Percentiles rank a stretch among this genome's conserved stretches.
These are phyloP conservation scores for Hypoxylon crocopeplum DNA, from an alignment of 495 filamentous ascomycete species.

Conservation along the genomic window DNA sequence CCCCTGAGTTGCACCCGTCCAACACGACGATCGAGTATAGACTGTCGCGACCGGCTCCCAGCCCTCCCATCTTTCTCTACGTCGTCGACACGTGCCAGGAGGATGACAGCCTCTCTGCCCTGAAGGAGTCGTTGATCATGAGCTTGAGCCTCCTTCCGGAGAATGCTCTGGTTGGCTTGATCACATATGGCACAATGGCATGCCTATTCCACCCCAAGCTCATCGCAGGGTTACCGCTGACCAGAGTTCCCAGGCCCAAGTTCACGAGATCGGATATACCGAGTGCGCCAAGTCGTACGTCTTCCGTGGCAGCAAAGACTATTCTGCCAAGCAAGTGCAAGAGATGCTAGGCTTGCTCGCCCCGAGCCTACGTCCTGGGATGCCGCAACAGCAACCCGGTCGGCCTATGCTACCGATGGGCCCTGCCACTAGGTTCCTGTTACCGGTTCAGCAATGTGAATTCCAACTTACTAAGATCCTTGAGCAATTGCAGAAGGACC, in stretches of 20 bases:
- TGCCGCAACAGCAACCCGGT: slow-evolving; percentile 74
- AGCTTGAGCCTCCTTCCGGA: slow-evolving; percentile 93
- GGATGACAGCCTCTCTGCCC: slow-evolving; percentile 91
- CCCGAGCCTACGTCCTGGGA: slow-evolving; percentile 74
- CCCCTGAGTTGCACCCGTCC: slow-evolving; percentile 88
- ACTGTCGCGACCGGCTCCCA: slow-evolving; percentile 88
- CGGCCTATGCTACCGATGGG: slow-evolving; percentile 76
- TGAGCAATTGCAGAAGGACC: slow-evolving; percentile 96
- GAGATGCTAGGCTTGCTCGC: slow-evolving; percentile 92
- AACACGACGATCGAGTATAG: slow-evolving; percentile 99
- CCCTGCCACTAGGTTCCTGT: slow-evolving; percentile 86
- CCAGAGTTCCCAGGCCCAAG: slow-evolving; percentile 71
- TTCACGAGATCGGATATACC: slow-evolving; percentile 97
- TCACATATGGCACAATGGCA: slow-evolving; percentile 98
- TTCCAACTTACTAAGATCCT: slow-evolving; percentile 97
- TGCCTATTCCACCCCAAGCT: slow-evolving; percentile 8
- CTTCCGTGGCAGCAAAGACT: slow-evolving; percentile 98
- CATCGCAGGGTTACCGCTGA: slow-evolving; percentile 38
- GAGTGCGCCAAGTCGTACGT: slow-evolving; percentile 99
- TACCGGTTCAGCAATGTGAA: slow-evolving; percentile 95
- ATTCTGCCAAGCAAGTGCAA: slow-evolving; percentile 94
- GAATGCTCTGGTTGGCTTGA: slow-evolving; percentile 90
- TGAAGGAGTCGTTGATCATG: slow-evolving; percentile 97
- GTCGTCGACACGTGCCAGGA: slow-evolving; percentile 99
- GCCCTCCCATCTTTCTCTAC: slow-evolving; percentile 95